A percentile compares a stretch with the other conserved stretches of the same genome.
Conservation (phyloP, 2,329 filamentous ascomycete genomes). For the Alternaria sp. region DNA sequence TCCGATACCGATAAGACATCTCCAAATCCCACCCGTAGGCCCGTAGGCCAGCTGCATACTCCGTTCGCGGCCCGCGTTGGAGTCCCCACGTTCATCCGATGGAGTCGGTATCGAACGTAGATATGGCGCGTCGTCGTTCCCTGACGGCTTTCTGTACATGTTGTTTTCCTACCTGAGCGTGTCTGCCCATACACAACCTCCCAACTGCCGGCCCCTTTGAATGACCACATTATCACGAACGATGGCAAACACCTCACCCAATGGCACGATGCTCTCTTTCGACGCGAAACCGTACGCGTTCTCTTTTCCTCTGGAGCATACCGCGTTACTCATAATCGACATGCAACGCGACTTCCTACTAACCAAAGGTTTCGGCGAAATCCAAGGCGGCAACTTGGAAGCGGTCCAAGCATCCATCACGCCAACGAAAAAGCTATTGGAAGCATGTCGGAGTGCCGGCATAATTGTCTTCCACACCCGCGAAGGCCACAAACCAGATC, state of each 20-base stretch:
- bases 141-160: background rate
- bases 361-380: constrained; percentile 59
- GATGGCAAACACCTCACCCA: constrained; percentile 4
- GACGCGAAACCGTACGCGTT: constrained; percentile 57
- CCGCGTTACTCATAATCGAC: constrained; percentile 59
- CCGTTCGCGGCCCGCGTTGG: constrained; percentile 1
- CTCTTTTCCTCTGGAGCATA: constrained; percentile 54
- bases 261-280: constrained; percentile 25
- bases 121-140: background rate
- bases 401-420: constrained; percentile 50
- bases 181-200: background rate
- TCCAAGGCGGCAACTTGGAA: constrained; percentile 56
- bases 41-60: constrained; percentile 23
- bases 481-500: constrained; percentile 58
- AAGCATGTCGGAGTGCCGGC: constrained; percentile 51
- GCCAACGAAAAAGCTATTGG: constrained; percentile 52
- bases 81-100: constrained; percentile 9
- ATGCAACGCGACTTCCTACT: constrained; percentile 62
- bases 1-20: constrained; percentile 18
- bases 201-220: background rate
- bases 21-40: constrained; percentile 8
- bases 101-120: background rate
- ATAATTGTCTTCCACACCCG: constrained; percentile 58
- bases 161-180: background rate
- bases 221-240: background rate